These are phyloP conservation scores for Patellaria atrata DNA, from an alignment of 495 filamentous ascomycete species.

Conservation along the genomic window DNA sequence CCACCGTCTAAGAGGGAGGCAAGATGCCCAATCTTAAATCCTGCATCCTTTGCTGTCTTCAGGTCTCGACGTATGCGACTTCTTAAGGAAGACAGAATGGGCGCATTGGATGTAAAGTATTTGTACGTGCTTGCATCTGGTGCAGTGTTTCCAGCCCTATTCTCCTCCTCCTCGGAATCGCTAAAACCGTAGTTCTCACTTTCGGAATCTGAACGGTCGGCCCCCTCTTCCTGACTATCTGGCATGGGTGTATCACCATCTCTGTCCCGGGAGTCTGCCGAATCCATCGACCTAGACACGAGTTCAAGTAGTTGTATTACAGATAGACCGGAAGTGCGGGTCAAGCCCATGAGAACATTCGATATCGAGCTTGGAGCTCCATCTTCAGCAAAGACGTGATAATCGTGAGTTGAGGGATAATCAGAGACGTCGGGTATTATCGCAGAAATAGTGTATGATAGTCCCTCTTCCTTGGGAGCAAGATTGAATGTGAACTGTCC, in stretches of 20 bases:
- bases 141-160: slow-evolving; percentile 6
- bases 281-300: slow-evolving; percentile 21
- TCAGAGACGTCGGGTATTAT: slow-evolving; percentile 45
- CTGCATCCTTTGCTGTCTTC: slow-evolving; percentile 41
- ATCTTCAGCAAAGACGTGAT: slow-evolving; percentile 44
- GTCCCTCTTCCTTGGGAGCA: slow-evolving; percentile 10
- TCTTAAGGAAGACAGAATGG: slow-evolving; percentile 11
- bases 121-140: not conserved
- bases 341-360: slow-evolving; percentile 32
- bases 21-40: slow-evolving; percentile 60
- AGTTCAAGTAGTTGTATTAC: slow-evolving; percentile 25
- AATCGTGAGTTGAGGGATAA: slow-evolving; percentile 49
- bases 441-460: slow-evolving; percentile 40
- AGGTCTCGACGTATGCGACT: slow-evolving; percentile 49
- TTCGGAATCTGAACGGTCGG: slow-evolving; percentile 10
- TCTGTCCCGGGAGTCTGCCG: slow-evolving; percentile 12
- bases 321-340: slow-evolving; percentile 20
- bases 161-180: slow-evolving; percentile 21
- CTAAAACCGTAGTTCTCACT: slow-evolving; percentile 21
- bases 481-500: slow-evolving; percentile 44
- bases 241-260: slow-evolving; percentile 26
- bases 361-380: slow-evolving; percentile 33
- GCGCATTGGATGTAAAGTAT: not conserved
- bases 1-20: slow-evolving; percentile 31
- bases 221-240: slow-evolving; percentile 22